Evolutionary conservation across 75 land plant species (phyloP), one percentile per base, ranked within the genome.

Genomic region (Picea glauca): DNA sequence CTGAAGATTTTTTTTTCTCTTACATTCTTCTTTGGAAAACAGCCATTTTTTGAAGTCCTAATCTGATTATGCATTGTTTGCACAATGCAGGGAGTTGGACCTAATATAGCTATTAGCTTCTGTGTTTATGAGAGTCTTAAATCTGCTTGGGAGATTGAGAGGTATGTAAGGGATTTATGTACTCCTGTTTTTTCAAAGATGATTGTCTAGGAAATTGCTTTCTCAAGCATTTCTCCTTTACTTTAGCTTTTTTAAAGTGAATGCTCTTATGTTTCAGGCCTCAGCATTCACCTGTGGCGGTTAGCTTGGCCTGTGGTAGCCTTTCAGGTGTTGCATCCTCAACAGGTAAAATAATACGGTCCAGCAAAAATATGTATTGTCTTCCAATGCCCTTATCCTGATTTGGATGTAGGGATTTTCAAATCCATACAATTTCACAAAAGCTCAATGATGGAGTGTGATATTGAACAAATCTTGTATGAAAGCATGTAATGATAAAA

Each of bases 251-350:
- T 12, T 50, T 50, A 50, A 50, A 50, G 56, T 50, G 56, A 50
- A 50, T 9, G 56, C 56, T 50, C 11, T 50, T 26, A 11, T 75
- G 20, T 4, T 57, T 58, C 83, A 96, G 99, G 87, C 94, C 98
- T 57, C 60, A 87, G 75, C 87, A 87, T 85, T 88, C 98, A 14
- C 74, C 87, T 60, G 80, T 85, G 13, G 40, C 93, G 21, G 88
- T 90, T 32, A 94, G 99, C 78, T 89, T 96, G 75, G 86, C 86
- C 63, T 96, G 97, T 85, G 99, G 99, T 13, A 94, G 98, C 84
- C 77, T 94, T 57, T 93, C 99, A 35, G 99, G 99, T 15, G 81
- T 96, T 85, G 98, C 95, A 77, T 94, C 99, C 30, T 93, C 96
- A 21, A 90, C 98, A 87, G 98, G 99, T 94, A 85, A 82, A 75